A percentile compares a stretch with the other conserved stretches of the same genome.
phyloP scores from a whole-genome alignment of 441 rosid species.

The Capsella rubella region DNA sequence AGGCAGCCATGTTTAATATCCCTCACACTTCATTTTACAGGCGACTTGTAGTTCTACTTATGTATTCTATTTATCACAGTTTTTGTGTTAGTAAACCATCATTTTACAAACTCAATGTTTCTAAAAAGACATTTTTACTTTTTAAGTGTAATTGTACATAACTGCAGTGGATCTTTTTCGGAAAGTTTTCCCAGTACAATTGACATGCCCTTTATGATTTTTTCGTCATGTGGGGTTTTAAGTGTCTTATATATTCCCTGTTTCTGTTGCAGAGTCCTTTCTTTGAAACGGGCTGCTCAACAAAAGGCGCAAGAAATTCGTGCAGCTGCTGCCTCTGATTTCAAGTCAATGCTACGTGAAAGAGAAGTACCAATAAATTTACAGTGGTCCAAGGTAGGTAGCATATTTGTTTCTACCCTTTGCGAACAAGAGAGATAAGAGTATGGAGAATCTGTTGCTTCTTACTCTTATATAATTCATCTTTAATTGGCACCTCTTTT shows the following conservation, averaged over 20 bases:
- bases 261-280: conserved; percentile 64
- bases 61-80: background rate
- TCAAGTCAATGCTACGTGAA: conserved; percentile 88
- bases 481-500: background rate
- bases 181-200: background rate
- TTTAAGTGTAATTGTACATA: background rate
- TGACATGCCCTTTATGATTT: conserved; percentile 29
- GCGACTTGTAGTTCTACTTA: background rate
- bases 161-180: background rate
- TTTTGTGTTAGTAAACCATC: background rate
- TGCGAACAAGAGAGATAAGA: conserved; percentile 16
- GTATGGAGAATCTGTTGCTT: background rate
- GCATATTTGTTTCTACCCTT: conserved; percentile 23
- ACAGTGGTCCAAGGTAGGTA: conserved; percentile 93
- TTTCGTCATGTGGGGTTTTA: conserved; percentile 43
- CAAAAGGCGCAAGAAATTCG: conserved; percentile 83
- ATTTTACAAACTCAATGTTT: background rate
- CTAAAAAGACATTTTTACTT: background rate
- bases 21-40: background rate
- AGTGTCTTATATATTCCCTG: conserved; percentile 36
- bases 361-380: conserved; percentile 71
- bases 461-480: conserved; percentile 9
- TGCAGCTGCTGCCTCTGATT: conserved; percentile 70
- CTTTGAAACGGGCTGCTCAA: conserved; percentile 78
- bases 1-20: background rate